Conservation (phyloP, 768 basidiomycete genomes). For the Stropharia rugosoannulata region DNA sequence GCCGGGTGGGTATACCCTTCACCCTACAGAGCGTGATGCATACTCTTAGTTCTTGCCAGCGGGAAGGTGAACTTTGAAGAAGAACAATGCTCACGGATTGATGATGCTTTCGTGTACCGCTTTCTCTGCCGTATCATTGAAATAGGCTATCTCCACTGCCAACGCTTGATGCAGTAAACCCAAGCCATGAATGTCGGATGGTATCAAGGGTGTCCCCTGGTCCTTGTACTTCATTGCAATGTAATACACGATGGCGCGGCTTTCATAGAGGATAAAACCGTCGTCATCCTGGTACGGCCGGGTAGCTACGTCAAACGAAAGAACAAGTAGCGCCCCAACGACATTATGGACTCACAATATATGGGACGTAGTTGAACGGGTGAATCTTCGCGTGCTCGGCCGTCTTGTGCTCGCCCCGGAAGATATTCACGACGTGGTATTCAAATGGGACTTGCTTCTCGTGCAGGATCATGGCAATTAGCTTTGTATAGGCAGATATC, state of each 20-base stretch:
- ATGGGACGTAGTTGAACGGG: background rate
- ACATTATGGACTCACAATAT: background rate
- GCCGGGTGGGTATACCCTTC: slow-evolving; percentile 15
- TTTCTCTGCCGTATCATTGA: slow-evolving; percentile 38
- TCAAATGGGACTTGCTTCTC: slow-evolving; percentile 38
- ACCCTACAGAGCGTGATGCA: background rate
- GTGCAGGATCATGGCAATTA: slow-evolving; percentile 48
- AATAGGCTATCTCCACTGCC: slow-evolving; percentile 43
- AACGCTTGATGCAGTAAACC: slow-evolving; percentile 39
- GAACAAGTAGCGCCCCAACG: too few relatives aligned
- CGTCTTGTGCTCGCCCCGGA: background rate
- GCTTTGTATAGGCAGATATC: slow-evolving; percentile 46
- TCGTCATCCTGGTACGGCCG: slow-evolving; percentile 11
- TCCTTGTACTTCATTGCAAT: slow-evolving; percentile 43
- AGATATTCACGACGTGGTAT: background rate
- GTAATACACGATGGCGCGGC: slow-evolving; percentile 43
- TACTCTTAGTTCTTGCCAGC: background rate
- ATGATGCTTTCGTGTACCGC: slow-evolving; percentile 40
- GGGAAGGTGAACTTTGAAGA: slow-evolving; percentile 4
- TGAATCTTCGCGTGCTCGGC: background rate
- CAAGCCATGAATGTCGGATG: slow-evolving; percentile 20
- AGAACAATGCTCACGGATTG: slow-evolving; percentile 23
- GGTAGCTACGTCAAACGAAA: background rate
- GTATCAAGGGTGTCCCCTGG: slow-evolving; percentile 42
- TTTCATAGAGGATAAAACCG: slow-evolving; percentile 15